A percentile compares a stretch with the other conserved stretches of the same genome.
phyloP scores from a whole-genome alignment of 805 yeast species.

The Lachancea sp. region DNA sequence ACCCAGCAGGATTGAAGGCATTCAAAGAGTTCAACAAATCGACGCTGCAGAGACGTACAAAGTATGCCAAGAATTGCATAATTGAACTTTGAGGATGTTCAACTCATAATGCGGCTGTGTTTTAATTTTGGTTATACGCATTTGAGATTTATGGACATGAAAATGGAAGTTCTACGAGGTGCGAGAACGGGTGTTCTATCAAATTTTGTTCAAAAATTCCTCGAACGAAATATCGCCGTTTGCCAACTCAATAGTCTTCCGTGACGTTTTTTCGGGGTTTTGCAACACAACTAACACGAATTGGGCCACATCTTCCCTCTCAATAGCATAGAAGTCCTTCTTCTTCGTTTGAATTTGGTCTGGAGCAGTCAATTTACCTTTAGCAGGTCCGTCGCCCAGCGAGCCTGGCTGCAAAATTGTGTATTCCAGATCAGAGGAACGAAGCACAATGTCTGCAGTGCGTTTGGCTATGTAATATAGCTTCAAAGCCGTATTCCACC shows the following conservation, averaged over 20 bases:
- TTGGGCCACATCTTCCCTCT: slow-evolving; percentile 53
- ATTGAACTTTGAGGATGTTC: neutral
- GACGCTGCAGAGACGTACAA: neutral
- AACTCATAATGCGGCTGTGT: no score
- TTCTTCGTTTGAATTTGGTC: slow-evolving; percentile 15
- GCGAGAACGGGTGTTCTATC: no score
- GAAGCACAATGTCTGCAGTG: slow-evolving; percentile 48
- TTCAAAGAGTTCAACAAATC: slow-evolving; percentile 3
- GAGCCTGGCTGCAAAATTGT: slow-evolving; percentile 53
- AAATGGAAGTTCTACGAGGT: no score
- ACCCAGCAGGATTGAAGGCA: neutral
- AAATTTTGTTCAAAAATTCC: slow-evolving; percentile 13
- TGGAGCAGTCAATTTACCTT: slow-evolving; percentile 36
- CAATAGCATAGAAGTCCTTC: slow-evolving; percentile 27
- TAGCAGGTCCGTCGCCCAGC: slow-evolving; percentile 36
- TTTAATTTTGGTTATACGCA: no score
- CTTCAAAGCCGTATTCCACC: slow-evolving; percentile 36
- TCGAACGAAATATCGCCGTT: slow-evolving; percentile 36
- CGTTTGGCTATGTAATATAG: slow-evolving; percentile 55
- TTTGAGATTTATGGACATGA: no score
- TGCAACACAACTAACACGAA: slow-evolving; percentile 37
- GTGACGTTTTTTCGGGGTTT: slow-evolving; percentile 34
- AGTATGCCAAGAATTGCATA: slow-evolving; percentile 1
- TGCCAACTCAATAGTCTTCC: slow-evolving; percentile 40
- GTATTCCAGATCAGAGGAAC: slow-evolving; percentile 40